Percentiles rank a stretch among this genome's conserved stretches.
Conservation (phyloP, 768 basidiomycete genomes). For the Chalciporus chontae region DNA sequence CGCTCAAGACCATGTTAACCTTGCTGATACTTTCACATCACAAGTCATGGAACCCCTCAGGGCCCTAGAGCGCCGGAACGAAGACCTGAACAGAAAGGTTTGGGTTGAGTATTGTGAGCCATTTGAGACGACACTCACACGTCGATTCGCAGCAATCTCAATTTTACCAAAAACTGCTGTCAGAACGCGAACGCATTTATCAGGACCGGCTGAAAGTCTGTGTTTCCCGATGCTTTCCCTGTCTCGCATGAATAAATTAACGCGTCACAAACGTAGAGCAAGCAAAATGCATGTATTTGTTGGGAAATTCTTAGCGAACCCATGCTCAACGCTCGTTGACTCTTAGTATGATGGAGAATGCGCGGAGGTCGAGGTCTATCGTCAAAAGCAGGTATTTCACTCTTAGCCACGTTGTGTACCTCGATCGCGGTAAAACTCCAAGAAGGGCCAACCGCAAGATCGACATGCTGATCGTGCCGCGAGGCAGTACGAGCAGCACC, state of each 20-base stretch:
- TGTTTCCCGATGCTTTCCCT: slow-evolving; percentile 1
- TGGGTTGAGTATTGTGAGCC: neutral
- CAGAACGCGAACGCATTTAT: slow-evolving; percentile 67
- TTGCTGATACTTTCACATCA: slow-evolving; percentile 57
- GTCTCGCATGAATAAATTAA: slow-evolving; percentile 1
- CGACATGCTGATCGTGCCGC: slow-evolving; percentile 71
- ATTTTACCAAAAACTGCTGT: slow-evolving; percentile 67
- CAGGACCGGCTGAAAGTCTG: slow-evolving; percentile 67
- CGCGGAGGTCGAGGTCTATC: slow-evolving; percentile 62
- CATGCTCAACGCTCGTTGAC: slow-evolving; percentile 7
- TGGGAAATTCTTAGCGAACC: neutral
- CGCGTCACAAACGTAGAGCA: slow-evolving; percentile 20
- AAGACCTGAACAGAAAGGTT: slow-evolving; percentile 69
- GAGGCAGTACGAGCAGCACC: slow-evolving; percentile 73
- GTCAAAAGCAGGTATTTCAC: slow-evolving; percentile 67
- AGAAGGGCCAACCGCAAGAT: slow-evolving; percentile 67
- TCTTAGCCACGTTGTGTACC: neutral
- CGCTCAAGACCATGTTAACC: slow-evolving; percentile 65
- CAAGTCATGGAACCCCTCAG: slow-evolving; percentile 66
- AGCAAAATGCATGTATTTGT: slow-evolving; percentile 27
- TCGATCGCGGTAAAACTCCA: slow-evolving; percentile 6
- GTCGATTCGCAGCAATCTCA: slow-evolving; percentile 50
- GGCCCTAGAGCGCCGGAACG: slow-evolving; percentile 56
- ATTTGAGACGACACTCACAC: slow-evolving; percentile 9
- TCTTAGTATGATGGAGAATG: slow-evolving; percentile 79